Evolutionary conservation across 2,329 filamentous ascomycete species (phyloP).

Genomic region (Aspergillus sojae): DNA sequence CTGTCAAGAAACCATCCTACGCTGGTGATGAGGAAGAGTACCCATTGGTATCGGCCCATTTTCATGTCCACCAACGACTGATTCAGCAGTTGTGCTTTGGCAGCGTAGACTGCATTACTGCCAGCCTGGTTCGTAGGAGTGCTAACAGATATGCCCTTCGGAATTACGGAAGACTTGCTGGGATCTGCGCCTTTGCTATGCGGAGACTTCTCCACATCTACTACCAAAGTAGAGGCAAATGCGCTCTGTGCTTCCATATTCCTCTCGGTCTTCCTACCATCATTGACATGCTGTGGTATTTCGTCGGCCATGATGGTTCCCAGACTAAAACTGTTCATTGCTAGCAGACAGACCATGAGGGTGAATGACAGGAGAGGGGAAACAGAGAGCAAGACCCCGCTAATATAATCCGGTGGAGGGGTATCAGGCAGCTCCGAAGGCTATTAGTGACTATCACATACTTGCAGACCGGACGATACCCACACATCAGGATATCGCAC

Average conservation of each 20-base stretch:
- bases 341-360: background rate
- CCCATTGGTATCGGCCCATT: conserved; percentile 26
- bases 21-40: conserved; percentile 22
- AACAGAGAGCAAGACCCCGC: background rate
- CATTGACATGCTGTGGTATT: background rate
- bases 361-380: background rate
- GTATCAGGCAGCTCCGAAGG: background rate
- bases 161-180: background rate
- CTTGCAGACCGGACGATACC: background rate
- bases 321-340: background rate
- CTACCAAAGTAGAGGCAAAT: background rate
- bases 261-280: background rate
- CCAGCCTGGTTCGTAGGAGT: background rate
- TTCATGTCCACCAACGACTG: conserved; percentile 24
- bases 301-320: background rate
- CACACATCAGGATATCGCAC: background rate
- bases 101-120: background rate
- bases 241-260: background rate
- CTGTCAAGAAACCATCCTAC: conserved; percentile 26
- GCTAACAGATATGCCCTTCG: background rate
- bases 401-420: background rate
- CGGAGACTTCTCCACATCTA: background rate
- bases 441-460: background rate
- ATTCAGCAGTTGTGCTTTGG: conserved; percentile 20
- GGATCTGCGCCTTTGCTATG: background rate